Evolutionary conservation across 2,329 filamentous ascomycete species (phyloP), one percentile per base, ranked within the genome.

Genomic region (Leptographium wingfieldii): DNA sequence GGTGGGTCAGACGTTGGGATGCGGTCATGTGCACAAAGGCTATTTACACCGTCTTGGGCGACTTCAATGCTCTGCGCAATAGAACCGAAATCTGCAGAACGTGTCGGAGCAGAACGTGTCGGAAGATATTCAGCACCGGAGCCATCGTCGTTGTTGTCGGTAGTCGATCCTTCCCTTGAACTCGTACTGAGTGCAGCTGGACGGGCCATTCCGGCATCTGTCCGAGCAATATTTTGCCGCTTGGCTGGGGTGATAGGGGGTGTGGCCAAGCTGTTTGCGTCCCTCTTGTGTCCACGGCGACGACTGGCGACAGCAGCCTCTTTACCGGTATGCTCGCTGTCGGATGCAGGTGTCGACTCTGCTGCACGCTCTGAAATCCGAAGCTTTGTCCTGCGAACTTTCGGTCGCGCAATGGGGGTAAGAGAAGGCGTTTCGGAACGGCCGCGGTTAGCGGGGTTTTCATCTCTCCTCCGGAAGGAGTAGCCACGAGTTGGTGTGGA

Each of bases 391-490:
- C 76, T 80, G 31, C 69, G 69, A 27, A 83, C 70, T 16, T 76
- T 76, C 1, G 79, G 80, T 14, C 80, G 75, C 35, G 82, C 76
- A 33, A 80, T 77, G 1, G 81, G 81, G 0, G 77, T 80, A 31
- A 80, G 76, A 0, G 82, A 85, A 2, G 81, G 76, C 5, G 80
- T 81, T 62, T 82, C 74, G 22, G 82, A 85, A 6, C 74, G 74
- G 3, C 64, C 59, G 29, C 65, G 67, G 29, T 52, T 73, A 71
- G 48, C 72, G 62, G 77, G 78, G 63, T 77, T 78, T 48, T 79
- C 78, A 33, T 79, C 80, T 61, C 80, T 72, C 64, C 78, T 71
- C 62, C 83, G 78, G n/a, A 86, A 69, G 3, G 78, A 80, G 64
- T 86, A 86, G 1, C 75, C 76, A 51, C 79, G 77, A 0, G 68